Evolutionary conservation across 1,284 basidiomycete species (phyloP).

Genomic region (Laetiporus sulphureus): DNA sequence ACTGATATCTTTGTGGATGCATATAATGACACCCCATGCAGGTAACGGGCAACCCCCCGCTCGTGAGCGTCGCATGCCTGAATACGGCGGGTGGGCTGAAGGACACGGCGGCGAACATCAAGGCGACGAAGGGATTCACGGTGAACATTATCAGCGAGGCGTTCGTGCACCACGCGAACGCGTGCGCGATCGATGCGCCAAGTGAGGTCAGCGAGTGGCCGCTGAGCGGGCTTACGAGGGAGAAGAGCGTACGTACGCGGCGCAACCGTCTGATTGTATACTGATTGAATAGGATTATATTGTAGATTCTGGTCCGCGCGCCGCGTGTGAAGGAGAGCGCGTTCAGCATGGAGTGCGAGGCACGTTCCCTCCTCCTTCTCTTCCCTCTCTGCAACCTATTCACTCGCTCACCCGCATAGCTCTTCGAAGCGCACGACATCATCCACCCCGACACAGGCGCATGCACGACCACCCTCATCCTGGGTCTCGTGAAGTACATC

Average conservation of each 20-base stretch:
- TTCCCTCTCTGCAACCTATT: neutral
- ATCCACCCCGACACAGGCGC: conserved; percentile 32
- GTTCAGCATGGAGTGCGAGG: conserved; percentile 71
- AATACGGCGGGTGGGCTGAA: conserved; percentile 39
- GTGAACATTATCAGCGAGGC: conserved; percentile 74
- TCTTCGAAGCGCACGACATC: conserved; percentile 55
- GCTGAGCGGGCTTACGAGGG: conserved; percentile 63
- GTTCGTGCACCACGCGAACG: conserved; percentile 69
- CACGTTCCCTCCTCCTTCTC: conserved; percentile 19
- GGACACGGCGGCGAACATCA: conserved; percentile 67
- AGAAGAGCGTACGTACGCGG: conserved; percentile 38
- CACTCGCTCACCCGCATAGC: conserved; percentile 20
- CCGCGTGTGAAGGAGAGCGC: conserved; percentile 67
- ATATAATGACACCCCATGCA: conserved; percentile 14
- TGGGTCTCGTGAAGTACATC: conserved; percentile 58
- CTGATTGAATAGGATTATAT: neutral
- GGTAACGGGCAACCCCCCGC: conserved; percentile 59
- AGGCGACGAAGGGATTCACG: conserved; percentile 62
- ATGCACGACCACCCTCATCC: conserved; percentile 47
- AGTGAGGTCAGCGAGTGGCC: conserved; percentile 65
- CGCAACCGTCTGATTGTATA: neutral
- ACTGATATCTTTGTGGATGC: neutral
- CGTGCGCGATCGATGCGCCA: conserved; percentile 61
- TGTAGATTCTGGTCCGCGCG: conserved; percentile 41
- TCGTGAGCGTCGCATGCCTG: conserved; percentile 55